Conservation (phyloP, 257 asterid genomes). For the Gentiana macrophylla region DNA sequence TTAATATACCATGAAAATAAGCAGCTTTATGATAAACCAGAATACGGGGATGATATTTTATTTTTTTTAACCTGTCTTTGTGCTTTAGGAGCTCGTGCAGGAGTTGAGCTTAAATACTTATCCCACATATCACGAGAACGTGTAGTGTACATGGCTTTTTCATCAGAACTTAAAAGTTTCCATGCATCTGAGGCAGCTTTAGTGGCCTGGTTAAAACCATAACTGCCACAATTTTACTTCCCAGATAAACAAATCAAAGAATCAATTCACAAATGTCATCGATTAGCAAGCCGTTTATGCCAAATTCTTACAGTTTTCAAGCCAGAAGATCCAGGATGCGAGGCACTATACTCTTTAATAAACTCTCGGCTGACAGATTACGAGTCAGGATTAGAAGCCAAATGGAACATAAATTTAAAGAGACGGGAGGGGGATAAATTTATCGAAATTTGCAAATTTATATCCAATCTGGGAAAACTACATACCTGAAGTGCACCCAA, state of each 20-base stretch:
- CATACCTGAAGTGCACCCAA: slow-evolving; percentile 97
- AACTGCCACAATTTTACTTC: background rate
- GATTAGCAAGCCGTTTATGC: slow-evolving; percentile 4
- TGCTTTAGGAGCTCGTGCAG: slow-evolving; percentile 79
- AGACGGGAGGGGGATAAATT: too few relatives aligned
- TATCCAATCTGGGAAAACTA: slow-evolving; percentile 1
- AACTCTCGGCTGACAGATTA: slow-evolving; percentile 67
- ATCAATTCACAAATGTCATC: background rate
- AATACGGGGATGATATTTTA: slow-evolving; percentile 2
- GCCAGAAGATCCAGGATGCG: slow-evolving; percentile 96
- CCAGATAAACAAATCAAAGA: slow-evolving; percentile 1
- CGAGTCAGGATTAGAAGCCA: slow-evolving; percentile 13
- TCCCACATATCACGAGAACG: slow-evolving; percentile 99
- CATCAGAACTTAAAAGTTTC: slow-evolving; percentile 87
- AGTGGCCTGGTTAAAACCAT: slow-evolving; percentile 56
- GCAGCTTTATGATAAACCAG: background rate
- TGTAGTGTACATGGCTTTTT: slow-evolving; percentile 79
- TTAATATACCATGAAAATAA: slow-evolving; percentile 1
- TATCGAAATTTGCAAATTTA: too few relatives aligned
- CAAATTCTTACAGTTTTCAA: slow-evolving; percentile 60
- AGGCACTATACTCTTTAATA: slow-evolving; percentile 83
- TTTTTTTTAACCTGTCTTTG: slow-evolving; percentile 53
- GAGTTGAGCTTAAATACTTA: slow-evolving; percentile 68
- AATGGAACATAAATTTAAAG: background rate
- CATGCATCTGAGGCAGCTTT: slow-evolving; percentile 98